Evolutionary conservation across 2,329 filamentous ascomycete species (phyloP), one percentile per base, ranked within the genome.

Genomic region (Pseudopyricularia javanii): DNA sequence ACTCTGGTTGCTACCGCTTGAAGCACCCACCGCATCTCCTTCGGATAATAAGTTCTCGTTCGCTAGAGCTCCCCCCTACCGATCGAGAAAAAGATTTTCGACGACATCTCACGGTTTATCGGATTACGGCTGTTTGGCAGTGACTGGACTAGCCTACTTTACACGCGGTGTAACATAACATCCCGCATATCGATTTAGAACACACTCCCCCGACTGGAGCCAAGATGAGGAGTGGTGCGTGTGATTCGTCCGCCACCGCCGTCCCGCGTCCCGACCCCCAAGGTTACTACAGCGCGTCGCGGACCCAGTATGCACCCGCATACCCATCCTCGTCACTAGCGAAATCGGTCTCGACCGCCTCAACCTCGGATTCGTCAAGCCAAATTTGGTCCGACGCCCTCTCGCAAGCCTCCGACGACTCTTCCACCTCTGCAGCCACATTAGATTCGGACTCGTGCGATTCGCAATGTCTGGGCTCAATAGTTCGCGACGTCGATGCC

Each of bases 371-470:
- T 53, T 90, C 86, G 20, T 79, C 84, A 54, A 80, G 82, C 53
- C 93, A 88, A 33, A 76, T 89, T 61, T 93, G 88, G 75, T 93
- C 88, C 59, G 76, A 85, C 62, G 78, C 74, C 50, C 84, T 82
- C 53, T 83, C 80, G 20, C 84, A 88, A 69, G 74, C 75, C 56
- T 88, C 86, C 52, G 80, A 85, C 61, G 83, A 84, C 56, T 82
- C 83, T 40, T 82, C 80, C 53, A 67, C 78, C 57, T 83, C 83
- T 9, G 28, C 49, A 7, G 56, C 53, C 63, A 43, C 17, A 5
- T 43, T 20, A 43, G 67, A 64, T 54, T 33, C 50, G 26, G 72
- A 78, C 59, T 67, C 69, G 49, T 71, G 69, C 65, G 73, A 75
- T 40, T 51, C 49, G 49, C 7, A 26, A 26, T 24, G 33, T 43